Conservation (phyloP, 805 yeast species). For the Kuraishia molischiana region DNA sequence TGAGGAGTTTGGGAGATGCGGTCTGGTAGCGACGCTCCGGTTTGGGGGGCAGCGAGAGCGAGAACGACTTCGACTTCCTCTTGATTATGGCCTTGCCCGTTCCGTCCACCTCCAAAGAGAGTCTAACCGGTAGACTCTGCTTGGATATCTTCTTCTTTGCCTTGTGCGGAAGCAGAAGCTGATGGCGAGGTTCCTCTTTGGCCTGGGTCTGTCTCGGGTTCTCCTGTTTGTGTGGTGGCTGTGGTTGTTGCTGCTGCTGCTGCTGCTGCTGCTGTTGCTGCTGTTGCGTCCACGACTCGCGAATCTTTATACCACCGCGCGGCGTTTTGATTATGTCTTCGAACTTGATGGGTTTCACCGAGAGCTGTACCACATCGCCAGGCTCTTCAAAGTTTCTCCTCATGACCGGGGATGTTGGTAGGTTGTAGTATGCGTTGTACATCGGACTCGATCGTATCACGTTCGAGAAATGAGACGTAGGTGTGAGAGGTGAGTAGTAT, state of each 20-base stretch:
- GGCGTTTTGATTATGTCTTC: constrained; percentile 14
- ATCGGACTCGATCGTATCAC: constrained; percentile 24
- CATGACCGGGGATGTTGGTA: not conserved
- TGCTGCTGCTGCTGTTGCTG: not conserved
- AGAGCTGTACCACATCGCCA: constrained; percentile 1
- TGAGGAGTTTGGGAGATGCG: not conserved
- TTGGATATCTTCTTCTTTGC: not conserved
- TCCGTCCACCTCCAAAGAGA: not conserved
- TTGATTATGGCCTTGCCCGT: not conserved
- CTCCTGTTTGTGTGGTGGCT: not conserved
- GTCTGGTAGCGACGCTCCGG: not conserved
- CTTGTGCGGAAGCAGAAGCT: too few species aligned
- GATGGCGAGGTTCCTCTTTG: not conserved
- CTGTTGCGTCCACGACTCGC: constrained; percentile 4
- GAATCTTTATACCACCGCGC: constrained; percentile 7
- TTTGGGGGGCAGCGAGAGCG: not conserved
- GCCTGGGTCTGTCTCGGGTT: not conserved
- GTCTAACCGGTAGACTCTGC: not conserved
- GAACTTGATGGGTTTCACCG: constrained; percentile 8
- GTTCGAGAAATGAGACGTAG: constrained; percentile 20
- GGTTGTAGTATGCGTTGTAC: constrained; percentile 17
- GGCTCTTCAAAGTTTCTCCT: not conserved
- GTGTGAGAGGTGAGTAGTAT: constrained; percentile 14
- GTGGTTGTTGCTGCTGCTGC: not conserved
- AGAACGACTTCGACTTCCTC: not conserved